These are phyloP conservation scores for Lyophyllum shimeji DNA, from an alignment of 768 basidiomycete species.

Conservation along the genomic window DNA sequence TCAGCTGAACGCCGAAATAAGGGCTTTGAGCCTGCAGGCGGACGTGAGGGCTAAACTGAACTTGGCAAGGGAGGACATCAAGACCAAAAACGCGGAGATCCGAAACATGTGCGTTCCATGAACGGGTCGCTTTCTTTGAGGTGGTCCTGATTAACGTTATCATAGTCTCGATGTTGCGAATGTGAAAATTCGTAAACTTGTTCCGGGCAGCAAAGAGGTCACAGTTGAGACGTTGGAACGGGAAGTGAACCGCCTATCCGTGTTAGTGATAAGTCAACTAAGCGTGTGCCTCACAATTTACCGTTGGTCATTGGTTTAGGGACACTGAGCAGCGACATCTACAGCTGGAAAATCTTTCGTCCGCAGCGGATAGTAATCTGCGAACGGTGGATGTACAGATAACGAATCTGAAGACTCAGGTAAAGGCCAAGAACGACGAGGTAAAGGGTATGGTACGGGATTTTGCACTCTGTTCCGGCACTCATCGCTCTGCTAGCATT, in stretches of 20 bases:
- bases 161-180: slow-evolving; percentile 63
- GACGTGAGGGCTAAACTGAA: slow-evolving; percentile 79
- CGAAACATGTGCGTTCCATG: slow-evolving; percentile 58
- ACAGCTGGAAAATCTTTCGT: slow-evolving; percentile 43
- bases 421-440: slow-evolving; percentile 62
- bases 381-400: slow-evolving; percentile 66
- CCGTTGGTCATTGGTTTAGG: slow-evolving; percentile 36
- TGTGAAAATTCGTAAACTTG: slow-evolving; percentile 60
- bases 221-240: slow-evolving; percentile 69
- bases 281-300: not conserved
- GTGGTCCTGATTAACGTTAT: not conserved
- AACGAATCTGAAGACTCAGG: slow-evolving; percentile 56
- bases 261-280: slow-evolving; percentile 41
- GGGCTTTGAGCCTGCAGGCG: slow-evolving; percentile 71
- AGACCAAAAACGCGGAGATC: slow-evolving; percentile 64
- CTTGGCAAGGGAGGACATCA: slow-evolving; percentile 68
- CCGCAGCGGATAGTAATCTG: slow-evolving; percentile 51
- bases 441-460: slow-evolving; percentile 48
- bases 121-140: not conserved
- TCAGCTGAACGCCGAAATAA: slow-evolving; percentile 66
- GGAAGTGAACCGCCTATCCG: slow-evolving; percentile 57
- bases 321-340: slow-evolving; percentile 65
- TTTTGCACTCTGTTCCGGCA: not conserved
- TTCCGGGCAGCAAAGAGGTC: slow-evolving; percentile 57
- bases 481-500: slow-evolving; percentile 34